These are phyloP conservation scores for Marasmius sp. DNA, from an alignment of 1,284 basidiomycete genomes.

Conservation along the genomic window DNA sequence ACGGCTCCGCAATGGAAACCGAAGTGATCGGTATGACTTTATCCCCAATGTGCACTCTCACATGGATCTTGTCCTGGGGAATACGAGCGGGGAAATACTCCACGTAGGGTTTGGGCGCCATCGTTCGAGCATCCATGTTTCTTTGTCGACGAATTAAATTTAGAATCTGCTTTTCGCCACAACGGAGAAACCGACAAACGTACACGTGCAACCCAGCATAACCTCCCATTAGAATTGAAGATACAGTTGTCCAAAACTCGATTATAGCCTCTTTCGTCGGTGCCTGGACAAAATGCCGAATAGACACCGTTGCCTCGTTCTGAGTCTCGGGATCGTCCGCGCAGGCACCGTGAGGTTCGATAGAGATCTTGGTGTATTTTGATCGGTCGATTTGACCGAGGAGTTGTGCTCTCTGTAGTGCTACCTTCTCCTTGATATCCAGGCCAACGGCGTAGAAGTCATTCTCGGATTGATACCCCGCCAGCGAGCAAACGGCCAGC, in stretches of 20 bases:
- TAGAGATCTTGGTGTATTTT: conserved; percentile 9
- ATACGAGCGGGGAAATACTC: conserved; percentile 9
- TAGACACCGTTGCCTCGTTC: conserved; percentile 11
- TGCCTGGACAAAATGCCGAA: conserved; percentile 13
- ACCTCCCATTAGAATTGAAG: background rate
- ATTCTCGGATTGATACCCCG: conserved; percentile 21
- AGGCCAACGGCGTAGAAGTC: conserved; percentile 20
- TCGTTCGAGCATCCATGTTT: conserved; percentile 6
- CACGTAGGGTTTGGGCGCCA: conserved; percentile 9
- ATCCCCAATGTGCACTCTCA: conserved; percentile 8
- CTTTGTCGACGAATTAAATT: background rate
- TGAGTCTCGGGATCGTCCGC: conserved; percentile 5
- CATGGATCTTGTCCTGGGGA: conserved; percentile 2
- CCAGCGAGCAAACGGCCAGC: conserved; percentile 19
- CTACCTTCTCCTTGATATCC: conserved; percentile 18
- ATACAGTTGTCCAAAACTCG: conserved; percentile 5
- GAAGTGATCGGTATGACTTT: conserved; percentile 6
- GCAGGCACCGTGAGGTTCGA: conserved; percentile 10
- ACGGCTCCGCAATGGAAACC: conserved; percentile 11
- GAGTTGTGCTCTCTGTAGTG: conserved; percentile 12
- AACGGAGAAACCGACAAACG: background rate
- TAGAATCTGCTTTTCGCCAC: background rate
- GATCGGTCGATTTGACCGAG: conserved; percentile 12
- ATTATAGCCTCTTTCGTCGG: conserved; percentile 5
- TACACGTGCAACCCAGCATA: background rate